phyloP scores from a whole-genome alignment of 768 basidiomycete species.

The Termitomyces sp. region DNA sequence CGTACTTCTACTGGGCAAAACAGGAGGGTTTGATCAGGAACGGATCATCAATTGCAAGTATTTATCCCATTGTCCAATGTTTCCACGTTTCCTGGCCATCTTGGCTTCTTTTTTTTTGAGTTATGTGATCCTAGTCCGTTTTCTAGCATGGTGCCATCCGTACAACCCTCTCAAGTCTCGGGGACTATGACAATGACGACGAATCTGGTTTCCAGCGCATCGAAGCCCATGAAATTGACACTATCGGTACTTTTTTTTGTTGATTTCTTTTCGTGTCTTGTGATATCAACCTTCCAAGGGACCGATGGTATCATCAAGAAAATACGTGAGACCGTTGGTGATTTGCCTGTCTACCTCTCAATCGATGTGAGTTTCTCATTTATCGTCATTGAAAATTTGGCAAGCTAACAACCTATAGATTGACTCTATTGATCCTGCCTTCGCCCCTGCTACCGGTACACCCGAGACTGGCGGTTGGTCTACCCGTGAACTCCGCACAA shows the following conservation, averaged over 20 bases:
- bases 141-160: conserved; percentile 82
- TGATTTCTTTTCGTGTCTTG: neutral
- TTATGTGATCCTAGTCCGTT: conserved; percentile 74
- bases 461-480: conserved; percentile 87
- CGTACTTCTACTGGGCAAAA: conserved; percentile 88
- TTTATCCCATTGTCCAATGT: conserved; percentile 16
- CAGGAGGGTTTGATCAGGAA: conserved; percentile 78
- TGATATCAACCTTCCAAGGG: conserved; percentile 31
- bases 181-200: conserved; percentile 77
- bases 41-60: conserved; percentile 81
- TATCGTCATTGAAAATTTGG: neutral
- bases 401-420: conserved; percentile 38
- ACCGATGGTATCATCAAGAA: conserved; percentile 75
- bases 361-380: conserved; percentile 51
- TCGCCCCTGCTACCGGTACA: conserved; percentile 82
- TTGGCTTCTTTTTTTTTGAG: conserved; percentile 21
- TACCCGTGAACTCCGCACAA: conserved; percentile 75
- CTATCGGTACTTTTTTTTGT: conserved; percentile 45
- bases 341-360: conserved; percentile 72
- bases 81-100: conserved; percentile 20
- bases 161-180: conserved; percentile 74
- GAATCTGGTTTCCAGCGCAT: conserved; percentile 78
- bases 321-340: conserved; percentile 76
- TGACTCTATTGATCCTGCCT: conserved; percentile 77
- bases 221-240: conserved; percentile 83